Evolutionary conservation across 1,284 basidiomycete genomes (phyloP).

Genomic region (Mycena sp.): DNA sequence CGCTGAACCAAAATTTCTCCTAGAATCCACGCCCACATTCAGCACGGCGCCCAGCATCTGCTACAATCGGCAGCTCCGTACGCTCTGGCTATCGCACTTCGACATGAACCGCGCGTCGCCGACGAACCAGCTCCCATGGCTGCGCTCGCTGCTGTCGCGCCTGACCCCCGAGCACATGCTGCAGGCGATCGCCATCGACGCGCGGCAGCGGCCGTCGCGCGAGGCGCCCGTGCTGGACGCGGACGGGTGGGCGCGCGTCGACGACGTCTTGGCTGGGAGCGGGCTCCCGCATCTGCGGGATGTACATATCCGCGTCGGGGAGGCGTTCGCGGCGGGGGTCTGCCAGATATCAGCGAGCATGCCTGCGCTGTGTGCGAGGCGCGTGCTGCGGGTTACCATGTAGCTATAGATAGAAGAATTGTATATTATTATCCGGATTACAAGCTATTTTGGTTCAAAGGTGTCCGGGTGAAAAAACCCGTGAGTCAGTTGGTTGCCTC

Average conservation of each 20-base stretch:
- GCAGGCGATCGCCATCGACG: constrained; percentile 9
- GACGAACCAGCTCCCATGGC: constrained; percentile 22
- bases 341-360: constrained; percentile 3
- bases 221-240: background rate
- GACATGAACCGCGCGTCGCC: constrained; percentile 18
- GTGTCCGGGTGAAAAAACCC: too few species aligned
- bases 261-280: background rate
- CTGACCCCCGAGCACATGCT: constrained; percentile 6
- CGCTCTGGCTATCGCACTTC: constrained; percentile 13
- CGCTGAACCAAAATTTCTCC: background rate
- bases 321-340: background rate
- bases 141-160: constrained; percentile 5
- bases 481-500: too few species aligned
- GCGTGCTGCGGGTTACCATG: constrained; percentile 4
- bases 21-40: background rate
- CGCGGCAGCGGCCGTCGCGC: constrained; percentile 5
- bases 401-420: constrained; percentile 2
- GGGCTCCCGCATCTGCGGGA: background rate
- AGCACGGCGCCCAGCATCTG: constrained; percentile 15
- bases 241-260: constrained; percentile 4
- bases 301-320: constrained; percentile 2
- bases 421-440: background rate
- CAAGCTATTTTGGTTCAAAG: too few species aligned
- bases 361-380: constrained; percentile 2
- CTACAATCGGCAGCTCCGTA: constrained; percentile 13